phyloP scores from a whole-genome alignment of 345 rosid genomes.

The Linum trigynum region DNA sequence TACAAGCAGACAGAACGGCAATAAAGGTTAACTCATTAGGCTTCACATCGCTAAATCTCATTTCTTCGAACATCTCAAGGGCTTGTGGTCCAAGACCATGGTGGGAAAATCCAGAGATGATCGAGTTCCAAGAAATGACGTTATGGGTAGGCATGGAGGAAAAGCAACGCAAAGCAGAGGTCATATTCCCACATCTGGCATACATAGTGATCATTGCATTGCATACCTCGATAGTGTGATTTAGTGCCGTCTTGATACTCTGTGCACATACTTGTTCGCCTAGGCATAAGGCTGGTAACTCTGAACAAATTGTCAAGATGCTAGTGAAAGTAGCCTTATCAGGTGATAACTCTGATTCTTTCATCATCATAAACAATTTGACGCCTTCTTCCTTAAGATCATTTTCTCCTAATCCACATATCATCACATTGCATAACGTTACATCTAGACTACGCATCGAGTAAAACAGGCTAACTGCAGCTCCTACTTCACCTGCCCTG shows the following conservation, averaged over 20 bases:
- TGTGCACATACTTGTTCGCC: constrained; percentile 32
- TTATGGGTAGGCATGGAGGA: constrained; percentile 25
- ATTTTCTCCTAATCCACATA: constrained; percentile 35
- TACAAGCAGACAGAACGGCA: constrained; percentile 37
- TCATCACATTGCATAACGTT: constrained; percentile 33
- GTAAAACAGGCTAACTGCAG: constrained; percentile 25
- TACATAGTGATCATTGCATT: constrained; percentile 39
- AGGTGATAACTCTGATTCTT: constrained; percentile 18
- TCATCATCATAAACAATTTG: constrained; percentile 27
- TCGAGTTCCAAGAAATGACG: constrained; percentile 39
- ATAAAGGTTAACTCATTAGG: constrained; percentile 38
- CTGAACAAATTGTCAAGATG: constrained; percentile 34
- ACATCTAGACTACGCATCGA: constrained; percentile 19
- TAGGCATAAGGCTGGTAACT: constrained; percentile 21
- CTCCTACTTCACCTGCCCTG: constrained; percentile 20
- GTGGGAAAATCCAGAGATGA: constrained; percentile 36
- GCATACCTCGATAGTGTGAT: constrained; percentile 22
- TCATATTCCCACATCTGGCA: constrained; percentile 33
- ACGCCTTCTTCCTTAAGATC: constrained; percentile 32
- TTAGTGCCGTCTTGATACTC: constrained; percentile 21
- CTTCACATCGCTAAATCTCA: constrained; percentile 23
- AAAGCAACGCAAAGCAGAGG: constrained; percentile 27
- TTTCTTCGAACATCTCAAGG: constrained; percentile 30
- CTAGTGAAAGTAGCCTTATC: constrained; percentile 38
- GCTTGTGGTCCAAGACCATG: constrained; percentile 32